Percentiles rank a stretch among this genome's conserved stretches.
These are phyloP conservation scores for Neurospora sp. DNA, from an alignment of 495 filamentous ascomycete species.

Conservation along the genomic window DNA sequence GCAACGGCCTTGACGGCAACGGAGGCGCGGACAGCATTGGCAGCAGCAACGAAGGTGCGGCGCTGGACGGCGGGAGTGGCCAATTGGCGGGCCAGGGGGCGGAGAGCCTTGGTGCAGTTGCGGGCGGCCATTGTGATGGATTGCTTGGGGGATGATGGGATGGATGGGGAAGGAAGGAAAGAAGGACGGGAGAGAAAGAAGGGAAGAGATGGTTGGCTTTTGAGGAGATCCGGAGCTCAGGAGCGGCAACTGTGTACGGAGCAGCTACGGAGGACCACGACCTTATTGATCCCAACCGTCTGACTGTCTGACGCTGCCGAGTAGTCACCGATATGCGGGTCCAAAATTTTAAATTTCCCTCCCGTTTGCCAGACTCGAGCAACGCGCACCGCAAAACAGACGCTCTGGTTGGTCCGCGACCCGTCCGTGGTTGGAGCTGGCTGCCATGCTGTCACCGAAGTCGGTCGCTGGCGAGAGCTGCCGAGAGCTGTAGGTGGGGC, in stretches of 20 bases:
- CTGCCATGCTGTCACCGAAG: background rate
- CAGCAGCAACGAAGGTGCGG: constrained; percentile 59
- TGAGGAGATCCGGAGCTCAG: constrained; percentile 2
- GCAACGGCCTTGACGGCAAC: constrained; percentile 43
- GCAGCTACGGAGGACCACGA: background rate
- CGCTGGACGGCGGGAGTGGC: constrained; percentile 54
- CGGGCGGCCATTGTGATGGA: constrained; percentile 71
- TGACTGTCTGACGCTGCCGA: background rate
- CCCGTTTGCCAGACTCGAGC: constrained; percentile 6
- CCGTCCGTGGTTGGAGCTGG: background rate
- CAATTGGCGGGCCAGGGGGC: constrained; percentile 64
- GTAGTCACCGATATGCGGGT: constrained; percentile 13
- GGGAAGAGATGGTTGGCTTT: constrained; percentile 7
- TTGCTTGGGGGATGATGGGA: constrained; percentile 23
- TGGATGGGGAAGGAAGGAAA: constrained; percentile 10
- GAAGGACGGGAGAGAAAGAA: constrained; percentile 5
- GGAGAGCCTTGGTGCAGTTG: constrained; percentile 72
- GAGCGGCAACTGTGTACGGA: background rate
- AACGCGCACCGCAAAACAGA: background rate
- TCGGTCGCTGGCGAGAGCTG: constrained; percentile 9
- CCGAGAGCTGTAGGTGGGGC: constrained; percentile 10
- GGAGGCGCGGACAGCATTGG: constrained; percentile 47
- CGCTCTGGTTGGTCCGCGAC: background rate
- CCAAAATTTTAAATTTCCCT: constrained; percentile 19
- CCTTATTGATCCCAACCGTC: constrained; percentile 13